phyloP scores from a whole-genome alignment of 1,139 yeast genomes.

The Yamadazyma dendronema region DNA sequence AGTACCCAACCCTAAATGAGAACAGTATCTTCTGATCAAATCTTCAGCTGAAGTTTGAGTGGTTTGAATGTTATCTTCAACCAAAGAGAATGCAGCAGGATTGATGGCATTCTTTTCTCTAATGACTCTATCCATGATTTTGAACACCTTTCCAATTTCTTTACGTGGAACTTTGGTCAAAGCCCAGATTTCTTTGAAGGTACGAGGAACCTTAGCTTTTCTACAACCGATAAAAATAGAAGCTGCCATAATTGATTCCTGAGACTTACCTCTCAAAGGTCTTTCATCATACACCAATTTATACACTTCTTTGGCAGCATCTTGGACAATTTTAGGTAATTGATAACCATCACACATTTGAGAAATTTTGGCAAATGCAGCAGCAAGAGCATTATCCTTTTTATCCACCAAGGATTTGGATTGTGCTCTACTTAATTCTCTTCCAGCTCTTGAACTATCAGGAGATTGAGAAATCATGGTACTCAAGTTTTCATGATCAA shows the following conservation, averaged over 20 bases:
- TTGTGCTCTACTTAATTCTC: conserved; percentile 89
- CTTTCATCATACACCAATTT: conserved; percentile 89
- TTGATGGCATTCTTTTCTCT: conserved; percentile 59
- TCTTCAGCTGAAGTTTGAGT: conserved; percentile 94
- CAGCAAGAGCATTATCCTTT: conserved; percentile 81
- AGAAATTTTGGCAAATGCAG: conserved; percentile 87
- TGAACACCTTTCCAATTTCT: conserved; percentile 88
- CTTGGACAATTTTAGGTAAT: conserved; percentile 91
- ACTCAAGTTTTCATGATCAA: conserved; percentile 89
- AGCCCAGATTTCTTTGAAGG: conserved; percentile 95
- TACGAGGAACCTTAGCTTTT: conserved; percentile 90
- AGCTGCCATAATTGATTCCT: conserved; percentile 95
- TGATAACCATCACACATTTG: conserved; percentile 98
- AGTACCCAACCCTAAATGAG: conserved; percentile 83
- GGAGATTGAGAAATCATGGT: conserved; percentile 88
- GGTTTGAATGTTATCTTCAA: conserved; percentile 65
- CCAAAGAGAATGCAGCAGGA: conserved; percentile 34
- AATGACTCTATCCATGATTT: conserved; percentile 74
- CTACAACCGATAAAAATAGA: conserved; percentile 94
- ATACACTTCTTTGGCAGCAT: conserved; percentile 95
- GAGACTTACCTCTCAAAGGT: conserved; percentile 84
- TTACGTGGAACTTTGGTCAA: conserved; percentile 90
- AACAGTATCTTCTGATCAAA: conserved; percentile 92
- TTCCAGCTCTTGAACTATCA: conserved; percentile 72
- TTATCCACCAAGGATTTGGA: conserved; percentile 80